Conservation (phyloP, 2,329 filamentous ascomycete species). For the Cladosporium sp. region DNA sequence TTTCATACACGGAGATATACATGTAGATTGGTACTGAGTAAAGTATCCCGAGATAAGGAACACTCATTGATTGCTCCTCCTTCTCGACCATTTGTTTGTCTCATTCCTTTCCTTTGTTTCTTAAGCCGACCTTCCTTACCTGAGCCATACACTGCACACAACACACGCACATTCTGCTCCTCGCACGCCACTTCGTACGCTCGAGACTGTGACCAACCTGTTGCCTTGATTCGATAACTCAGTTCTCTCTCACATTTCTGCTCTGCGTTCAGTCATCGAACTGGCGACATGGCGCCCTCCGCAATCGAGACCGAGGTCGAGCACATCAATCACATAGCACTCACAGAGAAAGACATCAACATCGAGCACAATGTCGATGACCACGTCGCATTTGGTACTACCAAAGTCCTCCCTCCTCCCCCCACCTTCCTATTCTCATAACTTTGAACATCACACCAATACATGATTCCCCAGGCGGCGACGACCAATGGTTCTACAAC, state of each 20-base stretch:
- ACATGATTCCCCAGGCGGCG: slow-evolving; percentile 27
- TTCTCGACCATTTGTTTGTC: no score
- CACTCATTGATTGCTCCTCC: no score
- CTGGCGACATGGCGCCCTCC: slow-evolving; percentile 25
- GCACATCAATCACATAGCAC: slow-evolving; percentile 25
- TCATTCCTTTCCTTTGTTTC: no score
- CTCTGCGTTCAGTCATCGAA: no score
- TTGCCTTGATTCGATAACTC: no score
- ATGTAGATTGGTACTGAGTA: neutral
- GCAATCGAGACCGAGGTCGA: slow-evolving; percentile 23
- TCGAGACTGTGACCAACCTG: no score
- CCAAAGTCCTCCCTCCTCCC: slow-evolving; percentile 18
- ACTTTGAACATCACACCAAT: slow-evolving; percentile 11
- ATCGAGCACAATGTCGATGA: slow-evolving; percentile 34
- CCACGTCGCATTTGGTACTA: slow-evolving; percentile 34
- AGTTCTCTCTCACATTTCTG: no score
- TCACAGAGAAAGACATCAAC: slow-evolving; percentile 19
- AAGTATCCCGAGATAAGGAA: neutral
- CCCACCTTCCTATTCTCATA: neutral
- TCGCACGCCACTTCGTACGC: no score
- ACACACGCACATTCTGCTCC: no score
- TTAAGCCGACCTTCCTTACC: no score
- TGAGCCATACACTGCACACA: no score
- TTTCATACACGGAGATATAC: neutral
- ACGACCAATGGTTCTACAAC: slow-evolving; percentile 41